Percentiles rank a stretch among this genome's conserved stretches.
phyloP scores from a whole-genome alignment of 495 filamentous ascomycete genomes.

The Hypoxylon intermedium region DNA sequence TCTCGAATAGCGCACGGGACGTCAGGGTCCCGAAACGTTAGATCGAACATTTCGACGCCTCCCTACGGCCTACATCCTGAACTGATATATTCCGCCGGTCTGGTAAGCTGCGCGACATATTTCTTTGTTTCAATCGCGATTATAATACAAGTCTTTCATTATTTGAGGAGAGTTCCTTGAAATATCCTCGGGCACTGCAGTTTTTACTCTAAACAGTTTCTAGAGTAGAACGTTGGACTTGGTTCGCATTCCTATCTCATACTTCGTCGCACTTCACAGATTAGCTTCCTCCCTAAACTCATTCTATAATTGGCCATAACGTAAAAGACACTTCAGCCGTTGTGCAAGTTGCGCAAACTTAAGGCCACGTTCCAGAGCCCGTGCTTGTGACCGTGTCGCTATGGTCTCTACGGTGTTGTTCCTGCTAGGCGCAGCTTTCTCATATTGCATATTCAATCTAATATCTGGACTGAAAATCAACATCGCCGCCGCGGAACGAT shows the following conservation, averaged over 20 bases:
- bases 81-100: constrained; percentile 12
- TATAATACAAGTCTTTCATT: too few species aligned
- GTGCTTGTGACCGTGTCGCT: neutral
- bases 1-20: constrained; percentile 32
- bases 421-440: constrained; percentile 22
- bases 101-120: constrained; percentile 6
- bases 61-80: neutral
- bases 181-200: too few species aligned
- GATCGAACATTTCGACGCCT: constrained; percentile 11
- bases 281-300: neutral
- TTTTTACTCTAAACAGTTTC: too few species aligned
- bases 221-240: too few species aligned
- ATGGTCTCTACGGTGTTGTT: constrained; percentile 21
- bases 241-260: neutral
- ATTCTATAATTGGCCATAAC: neutral
- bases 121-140: constrained; percentile 14
- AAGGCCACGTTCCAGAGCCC: neutral
- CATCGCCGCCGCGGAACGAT: constrained; percentile 53
- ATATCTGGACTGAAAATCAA: constrained; percentile 46
- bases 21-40: constrained; percentile 35
- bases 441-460: constrained; percentile 32
- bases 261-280: neutral
- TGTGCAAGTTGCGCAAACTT: constrained; percentile 5
- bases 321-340: neutral
- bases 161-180: too few species aligned